These are phyloP conservation scores for Tetrahymena borealis DNA, from an alignment of 73 alveolate genomes.

Conservation along the genomic window DNA sequence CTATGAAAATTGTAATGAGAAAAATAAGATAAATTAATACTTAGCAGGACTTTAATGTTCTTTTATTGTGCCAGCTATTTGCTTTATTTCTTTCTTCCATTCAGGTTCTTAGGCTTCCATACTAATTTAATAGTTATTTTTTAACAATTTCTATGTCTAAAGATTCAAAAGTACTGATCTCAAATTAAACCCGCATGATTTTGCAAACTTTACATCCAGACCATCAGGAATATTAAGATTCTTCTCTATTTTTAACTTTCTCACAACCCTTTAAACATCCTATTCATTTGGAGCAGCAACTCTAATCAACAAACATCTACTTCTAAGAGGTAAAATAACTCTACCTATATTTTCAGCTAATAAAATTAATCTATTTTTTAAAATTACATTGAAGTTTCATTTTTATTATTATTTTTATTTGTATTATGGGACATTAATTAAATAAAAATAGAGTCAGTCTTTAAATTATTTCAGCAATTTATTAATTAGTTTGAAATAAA, in stretches of 20 bases:
- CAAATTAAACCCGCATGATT: slow-evolving; percentile 60
- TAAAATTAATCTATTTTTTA: slow-evolving; percentile 62
- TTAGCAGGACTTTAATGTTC: slow-evolving; percentile 47
- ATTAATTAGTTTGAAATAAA: too few species aligned
- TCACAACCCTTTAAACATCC: slow-evolving; percentile 59
- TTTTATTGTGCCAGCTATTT: neutral
- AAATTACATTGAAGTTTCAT: too few species aligned
- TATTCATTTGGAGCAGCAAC: slow-evolving; percentile 82
- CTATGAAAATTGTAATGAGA: slow-evolving; percentile 34
- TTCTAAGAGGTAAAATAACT: slow-evolving; percentile 86
- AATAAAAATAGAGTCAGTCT: too few species aligned
- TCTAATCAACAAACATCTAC: slow-evolving; percentile 90
- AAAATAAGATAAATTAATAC: slow-evolving; percentile 33
- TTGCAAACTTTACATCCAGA: slow-evolving; percentile 54
- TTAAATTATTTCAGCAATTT: too few species aligned
- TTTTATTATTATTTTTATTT: too few species aligned
- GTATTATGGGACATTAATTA: too few species aligned
- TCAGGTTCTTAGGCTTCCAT: neutral
- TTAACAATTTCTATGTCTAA: neutral
- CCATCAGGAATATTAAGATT: slow-evolving; percentile 52
- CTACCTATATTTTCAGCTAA: slow-evolving; percentile 76
- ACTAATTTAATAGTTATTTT: neutral
- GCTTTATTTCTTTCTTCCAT: neutral
- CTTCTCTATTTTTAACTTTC: slow-evolving; percentile 48
- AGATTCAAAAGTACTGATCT: slow-evolving; percentile 56